A percentile compares a stretch with the other conserved stretches of the same genome.
Conservation (phyloP, 1,139 yeast species). For the Debaryomyces robertsiae region DNA sequence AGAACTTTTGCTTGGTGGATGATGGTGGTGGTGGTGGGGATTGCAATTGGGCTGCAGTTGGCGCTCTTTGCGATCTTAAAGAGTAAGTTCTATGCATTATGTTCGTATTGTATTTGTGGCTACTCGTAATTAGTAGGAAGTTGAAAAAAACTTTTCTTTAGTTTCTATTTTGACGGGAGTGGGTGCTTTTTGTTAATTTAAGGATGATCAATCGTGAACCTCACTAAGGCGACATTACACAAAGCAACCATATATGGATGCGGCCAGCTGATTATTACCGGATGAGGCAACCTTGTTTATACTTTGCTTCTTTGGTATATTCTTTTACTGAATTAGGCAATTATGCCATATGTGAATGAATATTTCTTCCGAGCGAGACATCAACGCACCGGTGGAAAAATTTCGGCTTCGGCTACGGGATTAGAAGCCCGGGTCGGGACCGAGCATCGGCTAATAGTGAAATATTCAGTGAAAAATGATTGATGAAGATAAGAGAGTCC, state of each 20-base stretch:
- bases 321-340: slow-evolving; percentile 3
- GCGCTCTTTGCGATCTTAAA: slow-evolving; percentile 75
- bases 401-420: not conserved
- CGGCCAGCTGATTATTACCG: slow-evolving; percentile 6
- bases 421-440: not conserved
- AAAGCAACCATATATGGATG: slow-evolving; percentile 6
- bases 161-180: slow-evolving; percentile 7
- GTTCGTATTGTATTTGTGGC: slow-evolving; percentile 1
- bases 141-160: slow-evolving; percentile 2
- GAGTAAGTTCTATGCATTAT: slow-evolving; percentile 83
- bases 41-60: slow-evolving; percentile 79
- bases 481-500: too few relatives aligned
- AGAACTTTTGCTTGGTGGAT: slow-evolving; percentile 66
- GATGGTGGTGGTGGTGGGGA: slow-evolving; percentile 83
- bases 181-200: slow-evolving; percentile 8
- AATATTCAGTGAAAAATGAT: too few relatives aligned
- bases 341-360: slow-evolving; percentile 6
- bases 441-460: too few relatives aligned
- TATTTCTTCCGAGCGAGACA: slow-evolving; percentile 5
- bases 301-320: slow-evolving; percentile 1
- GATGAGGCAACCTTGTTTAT: slow-evolving; percentile 1
- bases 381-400: too few relatives aligned
- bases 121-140: slow-evolving; percentile 5
- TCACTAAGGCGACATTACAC: slow-evolving; percentile 6
- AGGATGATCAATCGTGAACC: slow-evolving; percentile 7